Base-by-base conservation (phyloP, 2,329 filamentous ascomycete species). In the Metarhizium brunneum region DNA sequence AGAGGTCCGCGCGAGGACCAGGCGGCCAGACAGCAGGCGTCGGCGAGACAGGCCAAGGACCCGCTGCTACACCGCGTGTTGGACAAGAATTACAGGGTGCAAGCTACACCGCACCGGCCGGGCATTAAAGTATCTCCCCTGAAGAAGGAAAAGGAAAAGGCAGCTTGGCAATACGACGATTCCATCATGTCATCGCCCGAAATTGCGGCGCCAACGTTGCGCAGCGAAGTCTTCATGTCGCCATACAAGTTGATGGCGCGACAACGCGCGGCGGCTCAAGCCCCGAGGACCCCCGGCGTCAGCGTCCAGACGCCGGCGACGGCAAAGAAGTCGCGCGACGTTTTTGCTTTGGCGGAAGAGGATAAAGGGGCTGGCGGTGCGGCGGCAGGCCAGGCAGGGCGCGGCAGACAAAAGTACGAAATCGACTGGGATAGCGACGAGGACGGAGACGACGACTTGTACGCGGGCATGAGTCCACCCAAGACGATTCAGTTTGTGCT, bases 1-100 rank as follows among this genome's bases (percentile, higher is more conserved):
- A 75, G 76, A 52, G 68, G 84, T 4, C 59, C 61, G 3, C 64
- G 64, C 2, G 58, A 65, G 8, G 56, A 66, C 42, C 59, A 61
- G 36, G 68, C 60, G 53, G 58, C 67, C 58, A 66, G 76, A 20
- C 66, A 69, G 50, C 40, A 47, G 29, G 47, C 30, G 6, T 70
- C 70, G 7, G 61, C 58, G 4, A 67, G 69, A 53, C 63, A 65
- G 25, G 64, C 76, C 64, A 82, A 84, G 58, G 90, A 96, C 66
- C 88, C 89, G 2, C 77, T 97, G 8, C 80, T 99, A 45, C 92
- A 97, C 69, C 88, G 88, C 57, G 79, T 97, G n/a, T 82, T 95
- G 5, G 92, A 97, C 76, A 96, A 95, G 72, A 96, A 88, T 56
- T 99, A 95, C 74, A 89, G 92, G 36, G 80, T 99, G 29, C 90